Base-by-base conservation (phyloP, 2,329 filamentous ascomycete species). In the Claviceps capensis region DNA sequence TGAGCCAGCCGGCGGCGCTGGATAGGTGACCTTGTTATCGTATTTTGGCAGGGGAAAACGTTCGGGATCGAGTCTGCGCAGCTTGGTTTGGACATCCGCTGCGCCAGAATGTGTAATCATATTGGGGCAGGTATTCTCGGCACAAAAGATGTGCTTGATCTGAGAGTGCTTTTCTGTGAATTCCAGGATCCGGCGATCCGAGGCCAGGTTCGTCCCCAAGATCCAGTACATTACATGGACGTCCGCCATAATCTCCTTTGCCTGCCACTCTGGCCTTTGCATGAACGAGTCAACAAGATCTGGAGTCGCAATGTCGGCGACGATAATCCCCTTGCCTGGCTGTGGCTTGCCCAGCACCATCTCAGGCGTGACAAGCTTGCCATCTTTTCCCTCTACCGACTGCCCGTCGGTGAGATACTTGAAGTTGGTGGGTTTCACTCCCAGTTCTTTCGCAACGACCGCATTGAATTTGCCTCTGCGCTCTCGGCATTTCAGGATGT, bases 391-490 rank as follows among this genome's bases (percentile, higher is more conserved):
- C 50, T 72, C 68, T 1, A 93, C 81, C 47, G 67, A 81, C 55
- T 82, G 57, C 2, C 89, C 88, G 1, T 61, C 64, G 0, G 83
- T 74, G 44, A 98, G 72, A 13, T 65, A 60, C 38, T 72, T 72
- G 65, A 76, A 94, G 48, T 83, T 70, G 0, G 58, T 64, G 50
- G 72, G 75, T 19, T 69, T 68, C 0, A 97, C 77, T 1, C 83
- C 83, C 2, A 89, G 69, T 30, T 70, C 72, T 55, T 70, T 74
- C 0, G 89, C 91, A 53, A 74, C 79, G 47, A 76, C 64, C 0
- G 79, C 70, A 54, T 87, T 75, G 62, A 98, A 96, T 61, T 85
- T 91, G 50, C 93, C 93, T 51, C 93, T 80, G 51, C 85, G 77
- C 40, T 82, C 74, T 56, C 88, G 81, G 51, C 80, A 81, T 59